Base-by-base conservation (phyloP, 148 eudicot species). In the Tetragonia tetragonoides region DNA sequence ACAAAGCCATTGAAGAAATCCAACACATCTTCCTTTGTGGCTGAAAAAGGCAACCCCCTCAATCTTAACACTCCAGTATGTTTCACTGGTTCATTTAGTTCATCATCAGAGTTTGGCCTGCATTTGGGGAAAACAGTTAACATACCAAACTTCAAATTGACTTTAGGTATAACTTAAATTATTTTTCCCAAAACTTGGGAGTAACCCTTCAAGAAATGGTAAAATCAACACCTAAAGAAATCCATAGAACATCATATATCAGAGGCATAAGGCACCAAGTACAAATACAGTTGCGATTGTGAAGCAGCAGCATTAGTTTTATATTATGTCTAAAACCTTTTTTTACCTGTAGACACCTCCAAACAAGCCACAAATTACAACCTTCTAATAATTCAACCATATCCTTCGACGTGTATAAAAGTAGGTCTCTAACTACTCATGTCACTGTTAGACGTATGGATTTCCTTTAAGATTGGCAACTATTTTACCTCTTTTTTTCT, bases 41-140 rank as follows among this genome's bases (percentile, higher is more conserved):
- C 99, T 44, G 99, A 93, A 86, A 87, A 95, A 23, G 99, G 99
- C 87, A 95, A 83, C 28, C 99, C 97, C 85, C 99, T 93, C 92
- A 95, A 61, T 71, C 95, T 88, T 75, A 95, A 56, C 28, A 95
- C 77, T 61, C 87, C 85, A 10, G 90, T 87, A 38, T 81, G 88
- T 69, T 87, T 90, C 60, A 83, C 83, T 6, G 85, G 83, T 17
- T 88, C 91, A 53, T 83, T 84, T 38, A 82, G 82, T 23, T 88
- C 95, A 1, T 79, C 89, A 5, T 88, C 80, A 66, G 90, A 86
- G 80, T 86, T 89, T 24, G 84, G 72, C 83, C 87, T 81, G 78
- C 75, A 74, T 62, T 46, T 59, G 37, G 16, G 68, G n/a, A n/a
- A 0, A 2, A 28, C 34, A 59, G 62, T 60, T 60, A 20, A 21